Conservation (phyloP, 768 basidiomycete species). For the Pulveroboletus ravenelii region DNA sequence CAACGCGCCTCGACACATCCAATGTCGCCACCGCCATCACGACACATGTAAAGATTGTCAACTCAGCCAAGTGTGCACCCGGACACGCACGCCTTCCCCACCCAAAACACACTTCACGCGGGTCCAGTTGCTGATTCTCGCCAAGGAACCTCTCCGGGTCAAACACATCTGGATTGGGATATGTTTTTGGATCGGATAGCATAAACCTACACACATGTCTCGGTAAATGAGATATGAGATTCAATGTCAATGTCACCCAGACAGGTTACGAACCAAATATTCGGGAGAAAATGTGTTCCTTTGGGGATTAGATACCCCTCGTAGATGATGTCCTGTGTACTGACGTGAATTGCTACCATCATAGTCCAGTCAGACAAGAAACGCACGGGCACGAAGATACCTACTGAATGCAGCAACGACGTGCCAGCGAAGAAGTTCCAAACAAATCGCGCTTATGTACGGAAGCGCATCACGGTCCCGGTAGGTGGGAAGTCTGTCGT, state of each 20-base stretch:
- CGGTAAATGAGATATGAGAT: background rate
- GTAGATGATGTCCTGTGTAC: background rate
- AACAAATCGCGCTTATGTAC: background rate
- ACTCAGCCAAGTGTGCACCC: conserved; percentile 5
- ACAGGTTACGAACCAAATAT: conserved; percentile 6
- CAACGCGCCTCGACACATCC: conserved; percentile 2
- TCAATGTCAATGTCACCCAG: too few species aligned
- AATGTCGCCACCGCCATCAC: conserved; percentile 8
- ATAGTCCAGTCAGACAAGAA: background rate
- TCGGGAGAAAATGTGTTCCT: background rate
- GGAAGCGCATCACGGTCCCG: background rate
- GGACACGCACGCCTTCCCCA: conserved; percentile 6
- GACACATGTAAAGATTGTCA: conserved; percentile 2
- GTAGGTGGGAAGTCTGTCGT: background rate
- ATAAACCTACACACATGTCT: background rate
- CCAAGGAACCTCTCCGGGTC: conserved; percentile 14
- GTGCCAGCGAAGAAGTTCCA: too few species aligned
- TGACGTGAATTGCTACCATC: background rate
- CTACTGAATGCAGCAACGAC: too few species aligned
- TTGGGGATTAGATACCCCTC: conserved; percentile 21
- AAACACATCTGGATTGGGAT: conserved; percentile 11
- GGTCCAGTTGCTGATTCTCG: background rate
- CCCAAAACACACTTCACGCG: too few species aligned
- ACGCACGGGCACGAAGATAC: background rate
- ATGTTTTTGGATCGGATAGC: background rate